phyloP scores from a whole-genome alignment of 192 early-diverging fungal genomes.

The Jimgerdemannia flammicorona region DNA sequence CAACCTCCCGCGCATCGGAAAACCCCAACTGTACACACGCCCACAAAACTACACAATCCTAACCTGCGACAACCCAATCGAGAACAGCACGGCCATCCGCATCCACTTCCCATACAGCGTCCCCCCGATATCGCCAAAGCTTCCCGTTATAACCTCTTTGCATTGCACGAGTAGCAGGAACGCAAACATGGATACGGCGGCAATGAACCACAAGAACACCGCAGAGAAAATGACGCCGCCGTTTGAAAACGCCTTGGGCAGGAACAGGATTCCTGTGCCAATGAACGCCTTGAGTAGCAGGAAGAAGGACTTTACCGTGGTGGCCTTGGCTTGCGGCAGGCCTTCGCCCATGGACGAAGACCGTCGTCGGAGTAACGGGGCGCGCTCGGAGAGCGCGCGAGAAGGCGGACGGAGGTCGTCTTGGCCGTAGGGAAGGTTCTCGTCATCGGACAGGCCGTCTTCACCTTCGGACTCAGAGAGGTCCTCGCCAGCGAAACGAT shows the following conservation, averaged over 20 bases:
- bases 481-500: constrained; percentile 47
- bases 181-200: constrained; percentile 57
- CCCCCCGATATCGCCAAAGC: constrained; percentile 67
- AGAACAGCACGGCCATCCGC: constrained; percentile 59
- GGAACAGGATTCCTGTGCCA: constrained; percentile 69
- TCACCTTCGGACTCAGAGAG: constrained; percentile 30
- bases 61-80: constrained; percentile 70
- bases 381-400: not conserved
- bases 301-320: constrained; percentile 35
- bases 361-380: constrained; percentile 7
- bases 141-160: constrained; percentile 56
- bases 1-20: not conserved
- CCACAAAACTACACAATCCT: constrained; percentile 70
- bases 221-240: constrained; percentile 66
- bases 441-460: not conserved
- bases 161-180: constrained; percentile 64
- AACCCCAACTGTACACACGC: constrained; percentile 2
- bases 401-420: constrained; percentile 15
- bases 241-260: constrained; percentile 73
- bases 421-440: constrained; percentile 17
- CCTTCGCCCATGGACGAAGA: constrained; percentile 14
- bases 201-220: constrained; percentile 55
- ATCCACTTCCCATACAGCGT: constrained; percentile 61
- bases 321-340: constrained; percentile 17
- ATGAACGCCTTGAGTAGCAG: constrained; percentile 67